Evolutionary conservation across 2,329 filamentous ascomycete genomes (phyloP).

Genomic region (Exophiala spinifera): DNA sequence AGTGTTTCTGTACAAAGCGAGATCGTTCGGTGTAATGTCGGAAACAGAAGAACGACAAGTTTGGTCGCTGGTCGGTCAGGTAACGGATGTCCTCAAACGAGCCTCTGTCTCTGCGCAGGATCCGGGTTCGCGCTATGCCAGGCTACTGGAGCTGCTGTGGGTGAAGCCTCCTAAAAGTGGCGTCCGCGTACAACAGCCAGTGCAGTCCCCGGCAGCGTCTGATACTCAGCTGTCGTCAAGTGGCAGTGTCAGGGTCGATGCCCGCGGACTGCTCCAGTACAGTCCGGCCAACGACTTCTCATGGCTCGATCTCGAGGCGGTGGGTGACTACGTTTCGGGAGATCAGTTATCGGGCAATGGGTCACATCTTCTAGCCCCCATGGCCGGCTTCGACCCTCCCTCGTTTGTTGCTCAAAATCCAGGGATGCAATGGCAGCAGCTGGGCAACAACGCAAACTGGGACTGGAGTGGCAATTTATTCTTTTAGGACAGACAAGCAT

Average conservation of each 20-base stretch:
- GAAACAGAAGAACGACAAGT: constrained; percentile 55
- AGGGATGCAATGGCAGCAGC: constrained; percentile 36
- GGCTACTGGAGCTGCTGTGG: constrained; percentile 61
- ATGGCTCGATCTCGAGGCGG: constrained; percentile 59
- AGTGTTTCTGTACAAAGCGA: constrained; percentile 63
- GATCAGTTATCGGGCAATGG: constrained; percentile 34
- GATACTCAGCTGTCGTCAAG: constrained; percentile 34
- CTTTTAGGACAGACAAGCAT: constrained; percentile 20
- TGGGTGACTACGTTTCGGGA: constrained; percentile 55
- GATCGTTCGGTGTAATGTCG: constrained; percentile 59
- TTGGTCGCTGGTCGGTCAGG: constrained; percentile 56
- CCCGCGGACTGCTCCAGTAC: constrained; percentile 37
- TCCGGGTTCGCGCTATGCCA: constrained; percentile 60
- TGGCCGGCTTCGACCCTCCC: constrained; percentile 21
- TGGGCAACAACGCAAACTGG: constrained; percentile 34
- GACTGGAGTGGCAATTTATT: constrained; percentile 36
- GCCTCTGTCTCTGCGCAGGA: constrained; percentile 58
- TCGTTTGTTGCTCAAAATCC: constrained; percentile 19
- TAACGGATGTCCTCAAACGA: constrained; percentile 58
- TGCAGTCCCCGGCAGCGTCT: constrained; percentile 30
- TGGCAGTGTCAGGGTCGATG: constrained; percentile 27
- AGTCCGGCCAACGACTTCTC: constrained; percentile 57
- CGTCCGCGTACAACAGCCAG: constrained; percentile 24
- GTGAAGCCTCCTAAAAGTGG: constrained; percentile 36
- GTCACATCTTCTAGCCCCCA: constrained; percentile 18